Evolutionary conservation across 495 filamentous ascomycete species (phyloP), one percentile per base, ranked within the genome.

Genomic region (Tuber microsphaerosporum): DNA sequence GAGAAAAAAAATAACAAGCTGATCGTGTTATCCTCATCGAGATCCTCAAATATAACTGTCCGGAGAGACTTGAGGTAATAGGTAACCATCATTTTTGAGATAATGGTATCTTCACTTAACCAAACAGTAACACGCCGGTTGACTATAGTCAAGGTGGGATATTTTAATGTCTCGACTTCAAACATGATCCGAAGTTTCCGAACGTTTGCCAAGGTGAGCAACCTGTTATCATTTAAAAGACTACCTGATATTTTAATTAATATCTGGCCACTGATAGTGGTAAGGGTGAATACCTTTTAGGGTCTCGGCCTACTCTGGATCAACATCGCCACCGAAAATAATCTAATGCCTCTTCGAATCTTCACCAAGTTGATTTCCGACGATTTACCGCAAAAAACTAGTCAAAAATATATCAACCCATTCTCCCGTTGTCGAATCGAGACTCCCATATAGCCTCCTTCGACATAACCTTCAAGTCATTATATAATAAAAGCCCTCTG

Each of bases 161-260:
- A 99, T 81, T 94, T 97, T 65, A 99, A n/a, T n/a, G n/a, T 97
- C 85, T 98, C 96, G 39, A 99, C 95, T 85, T 99, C 95, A 77
- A 99, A 99, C 92, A 99, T 96, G 84, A 98, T 96, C 74, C 95
- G 93, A 37, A 99, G n/a, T n/a, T n/a, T n/a, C n/a, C n/a, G n/a
- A n/a, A n/a, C 95, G 81, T 99, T 99, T 20, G 95, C 96, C 74
- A 99, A 86, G 0, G 95, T 99, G 34, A 99, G 87, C 19, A 99
- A 87, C 83, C 97, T 98, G 85, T 99, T 99, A 86, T 99, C 95
- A n/a, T n/a, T n/a, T 56, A 99, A 88, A 72, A 99, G 95, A 88
- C 92, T 82, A 31, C 70, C 51, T 56, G 56, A 65, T 65, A 56
- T 20, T 4, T 82, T 71, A 82, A 48, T 71, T 41, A 70, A 76